Conservation (phyloP, 2,329 filamentous ascomycete species). For the Penicillium sp. region DNA sequence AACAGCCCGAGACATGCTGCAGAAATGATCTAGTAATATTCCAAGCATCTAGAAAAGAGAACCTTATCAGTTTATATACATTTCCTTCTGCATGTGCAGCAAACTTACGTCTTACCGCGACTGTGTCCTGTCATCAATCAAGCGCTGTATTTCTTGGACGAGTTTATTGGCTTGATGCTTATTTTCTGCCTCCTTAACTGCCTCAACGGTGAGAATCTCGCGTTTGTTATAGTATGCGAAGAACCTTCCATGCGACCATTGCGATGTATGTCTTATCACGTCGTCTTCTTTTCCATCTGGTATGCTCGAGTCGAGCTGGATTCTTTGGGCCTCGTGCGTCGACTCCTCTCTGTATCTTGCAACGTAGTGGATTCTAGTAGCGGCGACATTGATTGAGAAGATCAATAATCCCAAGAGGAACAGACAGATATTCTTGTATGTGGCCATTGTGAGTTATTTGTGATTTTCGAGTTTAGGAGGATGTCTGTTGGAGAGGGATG, state of each 20-base stretch:
- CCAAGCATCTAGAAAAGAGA: too few species aligned
- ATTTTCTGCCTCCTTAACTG: background rate
- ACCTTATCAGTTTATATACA: too few species aligned
- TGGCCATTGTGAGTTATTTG: background rate
- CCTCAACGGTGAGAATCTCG: background rate
- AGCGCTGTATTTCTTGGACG: background rate
- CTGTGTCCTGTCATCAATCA: background rate
- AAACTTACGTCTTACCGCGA: background rate
- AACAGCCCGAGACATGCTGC: too few species aligned
- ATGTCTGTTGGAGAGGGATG: background rate
- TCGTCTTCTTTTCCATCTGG: constrained; percentile 1
- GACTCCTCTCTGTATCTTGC: background rate
- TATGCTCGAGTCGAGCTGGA: background rate
- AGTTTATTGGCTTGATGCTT: background rate
- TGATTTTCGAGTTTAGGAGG: too few species aligned
- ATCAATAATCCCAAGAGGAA: background rate
- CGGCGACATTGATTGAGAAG: background rate
- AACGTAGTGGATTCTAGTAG: background rate
- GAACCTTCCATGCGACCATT: background rate
- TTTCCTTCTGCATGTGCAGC: background rate
- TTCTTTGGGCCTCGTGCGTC: background rate
- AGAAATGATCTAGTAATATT: too few species aligned
- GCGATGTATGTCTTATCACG: background rate
- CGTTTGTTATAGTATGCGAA: background rate
- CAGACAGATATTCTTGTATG: background rate